These are phyloP conservation scores for Mycena filopes DNA, from an alignment of 768 basidiomycete genomes.

Conservation along the genomic window DNA sequence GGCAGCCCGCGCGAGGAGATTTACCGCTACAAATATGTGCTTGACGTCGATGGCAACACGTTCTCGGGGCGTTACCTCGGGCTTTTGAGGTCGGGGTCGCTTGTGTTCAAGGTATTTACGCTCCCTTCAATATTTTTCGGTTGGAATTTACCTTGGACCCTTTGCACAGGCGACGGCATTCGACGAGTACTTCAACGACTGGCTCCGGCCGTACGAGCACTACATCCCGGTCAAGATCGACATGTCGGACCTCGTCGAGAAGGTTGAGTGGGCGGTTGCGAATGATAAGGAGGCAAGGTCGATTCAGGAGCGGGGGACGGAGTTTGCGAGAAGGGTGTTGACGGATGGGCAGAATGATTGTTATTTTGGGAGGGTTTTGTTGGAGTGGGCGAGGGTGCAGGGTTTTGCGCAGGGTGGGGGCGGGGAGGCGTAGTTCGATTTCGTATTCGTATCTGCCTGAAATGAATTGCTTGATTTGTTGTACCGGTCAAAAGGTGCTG, in stretches of 20 bases:
- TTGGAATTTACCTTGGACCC: not conserved
- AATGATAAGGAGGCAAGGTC: conserved; percentile 8
- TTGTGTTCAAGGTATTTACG: conserved; percentile 17
- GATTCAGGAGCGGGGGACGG: conserved; percentile 9
- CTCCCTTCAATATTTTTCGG: not conserved
- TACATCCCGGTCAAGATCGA: conserved; percentile 21
- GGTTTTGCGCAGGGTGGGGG: too few species aligned
- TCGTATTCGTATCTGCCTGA: too few species aligned
- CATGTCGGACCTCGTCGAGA: conserved; percentile 10
- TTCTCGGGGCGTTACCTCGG: conserved; percentile 13
- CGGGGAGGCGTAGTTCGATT: too few species aligned
- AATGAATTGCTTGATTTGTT: too few species aligned
- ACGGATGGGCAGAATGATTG: conserved; percentile 20
- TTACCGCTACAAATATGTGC: conserved; percentile 4
- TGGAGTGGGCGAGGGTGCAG: conserved; percentile 17
- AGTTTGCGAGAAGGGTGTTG: conserved; percentile 6
- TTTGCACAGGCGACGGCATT: conserved; percentile 9
- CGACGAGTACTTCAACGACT: conserved; percentile 15
- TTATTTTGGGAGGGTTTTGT: conserved; percentile 9
- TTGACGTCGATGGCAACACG: conserved; percentile 15
- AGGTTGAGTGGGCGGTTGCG: conserved; percentile 10
- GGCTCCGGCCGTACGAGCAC: conserved; percentile 20
- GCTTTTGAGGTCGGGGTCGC: conserved; percentile 2
- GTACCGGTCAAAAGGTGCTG: too few species aligned
- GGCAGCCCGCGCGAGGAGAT: conserved; percentile 1